Conservation (phyloP, 2,329 filamentous ascomycete species). For the Dactylellina parvicollis region DNA sequence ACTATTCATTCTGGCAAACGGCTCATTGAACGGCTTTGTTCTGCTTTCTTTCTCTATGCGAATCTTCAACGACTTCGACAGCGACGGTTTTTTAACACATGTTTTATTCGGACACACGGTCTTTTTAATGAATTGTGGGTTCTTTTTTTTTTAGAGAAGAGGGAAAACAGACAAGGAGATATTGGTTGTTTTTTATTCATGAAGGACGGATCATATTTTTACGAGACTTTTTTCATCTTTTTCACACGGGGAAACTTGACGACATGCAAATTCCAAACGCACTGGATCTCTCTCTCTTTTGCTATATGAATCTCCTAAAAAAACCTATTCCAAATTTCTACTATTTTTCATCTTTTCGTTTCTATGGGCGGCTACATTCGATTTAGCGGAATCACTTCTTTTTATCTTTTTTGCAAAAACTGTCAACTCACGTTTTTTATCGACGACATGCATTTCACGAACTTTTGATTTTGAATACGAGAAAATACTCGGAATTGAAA, state of each 20-base stretch:
- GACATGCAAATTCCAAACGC: background rate
- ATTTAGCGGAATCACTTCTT: constrained; percentile 10
- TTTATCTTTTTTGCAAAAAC: background rate
- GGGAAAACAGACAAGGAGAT: background rate
- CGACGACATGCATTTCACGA: background rate
- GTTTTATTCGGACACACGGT: background rate
- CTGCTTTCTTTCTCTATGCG: background rate
- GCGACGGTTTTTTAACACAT: background rate
- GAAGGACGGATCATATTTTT: background rate
- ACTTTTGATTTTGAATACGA: background rate
- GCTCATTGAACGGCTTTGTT: constrained; percentile 5
- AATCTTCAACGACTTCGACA: background rate
- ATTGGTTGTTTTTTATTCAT: no score
- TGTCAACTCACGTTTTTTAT: background rate
- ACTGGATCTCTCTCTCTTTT: background rate
- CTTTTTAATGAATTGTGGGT: background rate
- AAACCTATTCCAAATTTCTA: background rate
- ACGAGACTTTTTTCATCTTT: background rate
- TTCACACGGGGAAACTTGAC: no score
- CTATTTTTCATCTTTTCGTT: background rate
- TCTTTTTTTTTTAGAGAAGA: background rate
- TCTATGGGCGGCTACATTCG: constrained; percentile 6
- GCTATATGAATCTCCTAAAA: background rate
- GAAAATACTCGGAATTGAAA: no score
- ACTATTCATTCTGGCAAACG: background rate